Conservation (phyloP, 441 rosid genomes). For the Jatropha podagrica region DNA sequence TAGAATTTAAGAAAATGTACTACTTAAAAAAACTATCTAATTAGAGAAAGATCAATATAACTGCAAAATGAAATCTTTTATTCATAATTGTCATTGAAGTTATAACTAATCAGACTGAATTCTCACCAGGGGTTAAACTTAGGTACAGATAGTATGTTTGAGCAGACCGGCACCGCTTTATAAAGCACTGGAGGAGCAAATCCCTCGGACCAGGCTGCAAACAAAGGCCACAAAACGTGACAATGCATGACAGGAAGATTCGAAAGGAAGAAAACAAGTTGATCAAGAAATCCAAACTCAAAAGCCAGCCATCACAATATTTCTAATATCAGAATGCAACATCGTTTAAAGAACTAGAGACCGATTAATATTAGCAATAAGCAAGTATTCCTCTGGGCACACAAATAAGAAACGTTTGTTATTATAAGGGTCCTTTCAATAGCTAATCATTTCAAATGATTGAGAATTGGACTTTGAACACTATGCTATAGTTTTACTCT, state of each 20-base stretch:
- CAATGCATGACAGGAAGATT: neutral
- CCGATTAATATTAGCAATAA: neutral
- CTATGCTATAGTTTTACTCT: too few relatives aligned
- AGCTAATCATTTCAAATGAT: too few relatives aligned
- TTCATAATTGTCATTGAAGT: neutral
- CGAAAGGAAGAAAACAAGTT: slow-evolving; percentile 9
- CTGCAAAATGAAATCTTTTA: neutral
- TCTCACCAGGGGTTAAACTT: slow-evolving; percentile 69
- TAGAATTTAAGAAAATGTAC: neutral
- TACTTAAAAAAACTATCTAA: neutral
- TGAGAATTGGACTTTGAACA: too few relatives aligned
- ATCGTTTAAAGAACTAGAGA: neutral
- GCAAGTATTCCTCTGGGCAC: neutral
- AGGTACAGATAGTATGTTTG: slow-evolving; percentile 85
- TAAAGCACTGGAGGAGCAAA: slow-evolving; percentile 66
- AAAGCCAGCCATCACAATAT: neutral
- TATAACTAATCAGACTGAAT: neutral
- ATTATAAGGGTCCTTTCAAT: too few relatives aligned
- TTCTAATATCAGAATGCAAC: neutral
- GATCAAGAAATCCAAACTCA: slow-evolving; percentile 9
- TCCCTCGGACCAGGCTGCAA: slow-evolving; percentile 94
- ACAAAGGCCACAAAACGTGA: slow-evolving; percentile 19
- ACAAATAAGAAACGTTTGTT: neutral
- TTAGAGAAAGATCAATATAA: neutral
- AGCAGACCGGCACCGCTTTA: slow-evolving; percentile 72